phyloP scores from a whole-genome alignment of 495 filamentous ascomycete genomes.

The Penicillium malachiteum region DNA sequence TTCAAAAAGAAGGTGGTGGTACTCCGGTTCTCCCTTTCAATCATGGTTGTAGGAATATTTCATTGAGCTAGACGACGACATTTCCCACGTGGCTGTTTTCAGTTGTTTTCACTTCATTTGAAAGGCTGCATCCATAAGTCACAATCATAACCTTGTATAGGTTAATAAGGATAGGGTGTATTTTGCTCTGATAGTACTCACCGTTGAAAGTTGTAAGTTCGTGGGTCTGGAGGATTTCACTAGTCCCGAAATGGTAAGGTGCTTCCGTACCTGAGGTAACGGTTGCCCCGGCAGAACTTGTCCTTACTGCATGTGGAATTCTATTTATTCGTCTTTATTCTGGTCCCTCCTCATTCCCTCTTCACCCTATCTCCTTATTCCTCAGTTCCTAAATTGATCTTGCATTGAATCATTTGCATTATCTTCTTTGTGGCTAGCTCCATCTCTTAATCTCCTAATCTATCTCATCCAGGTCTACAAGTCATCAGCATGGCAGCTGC shows the following conservation, averaged over 20 bases:
- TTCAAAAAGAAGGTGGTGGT: too few relatives aligned
- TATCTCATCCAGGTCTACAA: conserved; percentile 5
- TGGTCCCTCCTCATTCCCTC: conserved; percentile 18
- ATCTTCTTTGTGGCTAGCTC: conserved; percentile 16
- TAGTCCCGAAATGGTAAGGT: conserved; percentile 22
- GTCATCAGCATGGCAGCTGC: conserved; percentile 74
- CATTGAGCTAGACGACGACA: too few relatives aligned
- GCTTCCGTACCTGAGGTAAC: conserved; percentile 41
- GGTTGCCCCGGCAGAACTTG: conserved; percentile 38
- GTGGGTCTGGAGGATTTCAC: conserved; percentile 1
- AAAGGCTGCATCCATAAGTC: too few relatives aligned
- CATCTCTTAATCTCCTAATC: conserved; percentile 11
- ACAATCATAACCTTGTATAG: too few relatives aligned
- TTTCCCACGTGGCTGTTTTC: too few relatives aligned
- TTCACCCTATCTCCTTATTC: conserved; percentile 21
- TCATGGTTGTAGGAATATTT: too few relatives aligned
- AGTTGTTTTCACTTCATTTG: too few relatives aligned
- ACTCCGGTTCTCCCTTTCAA: too few relatives aligned
- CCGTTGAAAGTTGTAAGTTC: too few relatives aligned
- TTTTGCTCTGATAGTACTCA: too few relatives aligned
- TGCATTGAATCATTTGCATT: conserved; percentile 22
- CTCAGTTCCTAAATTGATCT: conserved; percentile 29
- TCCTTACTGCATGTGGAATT: conserved; percentile 29
- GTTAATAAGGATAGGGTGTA: too few relatives aligned
- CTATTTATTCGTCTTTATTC: conserved; percentile 42